A percentile compares a stretch with the other conserved stretches of the same genome.
Evolutionary conservation across 177 flowering plant species (phyloP).

Genomic region (Vitis hybrid): DNA sequence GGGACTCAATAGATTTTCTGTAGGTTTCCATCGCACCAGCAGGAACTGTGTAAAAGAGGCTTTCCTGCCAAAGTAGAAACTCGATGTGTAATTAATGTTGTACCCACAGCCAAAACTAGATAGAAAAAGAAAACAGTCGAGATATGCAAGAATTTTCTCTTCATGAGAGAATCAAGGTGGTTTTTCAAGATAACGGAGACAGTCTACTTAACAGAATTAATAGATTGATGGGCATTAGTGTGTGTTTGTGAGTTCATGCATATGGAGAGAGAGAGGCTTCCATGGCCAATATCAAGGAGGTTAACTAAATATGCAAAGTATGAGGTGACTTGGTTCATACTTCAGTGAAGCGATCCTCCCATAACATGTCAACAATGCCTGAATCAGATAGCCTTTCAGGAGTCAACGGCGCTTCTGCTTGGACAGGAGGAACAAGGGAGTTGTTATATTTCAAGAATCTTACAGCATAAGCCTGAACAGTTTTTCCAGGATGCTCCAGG

Average conservation of each 20-base stretch:
- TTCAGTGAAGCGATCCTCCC: conserved; percentile 66
- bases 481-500: conserved; percentile 24
- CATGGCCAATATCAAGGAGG: neutral
- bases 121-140: neutral
- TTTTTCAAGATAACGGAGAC: neutral
- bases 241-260: neutral
- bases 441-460: conserved; percentile 64
- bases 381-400: conserved; percentile 59
- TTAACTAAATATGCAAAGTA: neutral
- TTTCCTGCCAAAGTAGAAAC: conserved; percentile 52
- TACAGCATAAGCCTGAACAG: conserved; percentile 68
- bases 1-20: conserved; percentile 70
- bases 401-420: conserved; percentile 65
- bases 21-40: conserved; percentile 76
- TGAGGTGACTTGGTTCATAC: conserved; percentile 34
- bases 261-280: neutral
- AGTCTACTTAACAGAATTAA: neutral
- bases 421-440: conserved; percentile 26
- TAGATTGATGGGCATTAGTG: neutral
- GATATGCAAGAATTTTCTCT: neutral
- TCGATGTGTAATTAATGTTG: neutral
- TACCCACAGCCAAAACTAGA: neutral
- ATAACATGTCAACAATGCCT: conserved; percentile 46
- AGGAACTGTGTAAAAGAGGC: conserved; percentile 70
- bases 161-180: neutral